Conservation (phyloP, 768 basidiomycete genomes). For the Hericium alpestre region DNA sequence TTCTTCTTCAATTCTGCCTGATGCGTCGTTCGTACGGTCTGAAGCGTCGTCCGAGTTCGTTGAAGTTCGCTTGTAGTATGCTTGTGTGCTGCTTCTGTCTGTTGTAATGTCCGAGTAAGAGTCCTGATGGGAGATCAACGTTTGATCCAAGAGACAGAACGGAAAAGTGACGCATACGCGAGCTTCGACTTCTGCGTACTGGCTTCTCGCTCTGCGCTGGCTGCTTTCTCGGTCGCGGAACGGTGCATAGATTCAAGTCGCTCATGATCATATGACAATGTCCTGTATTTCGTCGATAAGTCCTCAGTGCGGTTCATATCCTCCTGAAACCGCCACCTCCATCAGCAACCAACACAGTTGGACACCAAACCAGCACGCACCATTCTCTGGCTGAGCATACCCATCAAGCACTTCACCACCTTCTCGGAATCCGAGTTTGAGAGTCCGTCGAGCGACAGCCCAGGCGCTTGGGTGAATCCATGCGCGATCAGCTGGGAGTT, state of each 20-base stretch:
- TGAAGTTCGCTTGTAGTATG: constrained; percentile 61
- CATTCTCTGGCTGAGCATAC: constrained; percentile 65
- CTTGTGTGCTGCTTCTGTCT: constrained; percentile 57
- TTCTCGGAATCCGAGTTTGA: constrained; percentile 43
- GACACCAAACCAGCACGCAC: constrained; percentile 32
- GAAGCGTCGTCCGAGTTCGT: constrained; percentile 57
- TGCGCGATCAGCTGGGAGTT: constrained; percentile 78
- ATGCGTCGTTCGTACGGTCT: constrained; percentile 58
- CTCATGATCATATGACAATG: constrained; percentile 73
- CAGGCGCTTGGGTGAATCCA: constrained; percentile 57
- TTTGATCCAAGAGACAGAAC: background rate
- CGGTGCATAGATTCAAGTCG: constrained; percentile 58
- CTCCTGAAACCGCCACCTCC: constrained; percentile 26
- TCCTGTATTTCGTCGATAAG: constrained; percentile 61
- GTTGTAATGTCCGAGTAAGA: constrained; percentile 41
- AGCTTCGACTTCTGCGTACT: constrained; percentile 64
- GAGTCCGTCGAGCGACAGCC: constrained; percentile 59
- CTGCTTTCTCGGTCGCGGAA: constrained; percentile 45
- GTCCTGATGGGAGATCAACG: constrained; percentile 21
- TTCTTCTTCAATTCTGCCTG: constrained; percentile 68
- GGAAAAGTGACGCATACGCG: constrained; percentile 36
- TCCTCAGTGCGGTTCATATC: constrained; percentile 78
- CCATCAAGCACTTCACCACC: constrained; percentile 64
- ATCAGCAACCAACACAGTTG: background rate
- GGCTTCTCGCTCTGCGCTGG: constrained; percentile 70